These are phyloP conservation scores for Ustilago trichophora DNA, from an alignment of 1,284 basidiomycete species.

Conservation along the genomic window DNA sequence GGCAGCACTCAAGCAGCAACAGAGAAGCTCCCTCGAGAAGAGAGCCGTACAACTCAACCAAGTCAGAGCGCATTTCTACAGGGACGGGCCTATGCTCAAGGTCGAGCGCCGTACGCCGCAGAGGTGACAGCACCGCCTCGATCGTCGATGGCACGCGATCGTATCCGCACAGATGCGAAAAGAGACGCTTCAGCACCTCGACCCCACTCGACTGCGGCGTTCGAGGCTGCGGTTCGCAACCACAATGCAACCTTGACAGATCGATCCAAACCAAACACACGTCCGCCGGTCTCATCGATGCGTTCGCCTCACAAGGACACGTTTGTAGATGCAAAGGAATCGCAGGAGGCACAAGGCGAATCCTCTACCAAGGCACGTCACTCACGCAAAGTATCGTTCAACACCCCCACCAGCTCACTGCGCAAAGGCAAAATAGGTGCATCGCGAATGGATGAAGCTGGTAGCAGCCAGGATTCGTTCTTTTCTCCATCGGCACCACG, in stretches of 20 bases:
- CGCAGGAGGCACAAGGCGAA: not conserved
- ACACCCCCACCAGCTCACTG: slow-evolving; percentile 22
- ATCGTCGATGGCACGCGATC: slow-evolving; percentile 5
- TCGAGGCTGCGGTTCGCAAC: too few relatives aligned
- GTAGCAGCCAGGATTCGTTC: slow-evolving; percentile 22
- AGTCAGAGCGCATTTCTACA: not conserved
- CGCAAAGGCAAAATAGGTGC: slow-evolving; percentile 15
- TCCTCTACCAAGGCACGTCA: not conserved
- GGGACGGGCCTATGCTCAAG: not conserved
- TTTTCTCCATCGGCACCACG: not conserved
- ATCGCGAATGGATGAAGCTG: not conserved
- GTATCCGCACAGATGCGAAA: not conserved
- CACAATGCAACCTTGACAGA: not conserved
- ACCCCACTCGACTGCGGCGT: not conserved
- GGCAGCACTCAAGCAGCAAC: slow-evolving; percentile 1
- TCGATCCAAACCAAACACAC: not conserved
- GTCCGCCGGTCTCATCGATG: slow-evolving; percentile 5
- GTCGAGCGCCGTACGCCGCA: not conserved
- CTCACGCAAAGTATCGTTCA: slow-evolving; percentile 17
- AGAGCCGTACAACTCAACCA: not conserved
- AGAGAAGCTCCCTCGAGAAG: slow-evolving; percentile 3
- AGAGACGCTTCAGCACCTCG: not conserved
- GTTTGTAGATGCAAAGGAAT: slow-evolving; percentile 10
- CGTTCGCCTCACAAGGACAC: not conserved
- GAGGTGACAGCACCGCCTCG: not conserved